Percentiles rank a stretch among this genome's conserved stretches.
Conservation (phyloP, 805 yeast species). For the Saccharomycopsis sp. region DNA sequence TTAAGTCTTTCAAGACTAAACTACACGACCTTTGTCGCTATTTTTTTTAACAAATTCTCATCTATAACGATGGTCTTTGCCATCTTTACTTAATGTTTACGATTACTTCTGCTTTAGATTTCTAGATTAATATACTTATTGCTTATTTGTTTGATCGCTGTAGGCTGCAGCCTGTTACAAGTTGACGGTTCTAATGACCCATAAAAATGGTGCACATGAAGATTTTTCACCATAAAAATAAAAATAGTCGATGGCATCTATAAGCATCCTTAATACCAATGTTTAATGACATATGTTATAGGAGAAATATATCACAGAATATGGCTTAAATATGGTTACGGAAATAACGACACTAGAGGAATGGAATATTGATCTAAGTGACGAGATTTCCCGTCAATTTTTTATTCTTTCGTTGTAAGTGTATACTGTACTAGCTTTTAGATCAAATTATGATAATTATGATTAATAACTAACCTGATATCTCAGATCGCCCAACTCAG, state of each 20-base stretch:
- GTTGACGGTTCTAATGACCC: background rate
- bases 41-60: background rate
- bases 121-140: background rate
- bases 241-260: background rate
- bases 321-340: background rate
- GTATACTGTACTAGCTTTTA: no score
- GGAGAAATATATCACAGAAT: background rate
- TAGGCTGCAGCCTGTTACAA: background rate
- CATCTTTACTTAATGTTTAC: background rate
- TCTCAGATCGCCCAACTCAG: background rate
- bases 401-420: background rate
- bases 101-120: background rate
- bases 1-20: background rate
- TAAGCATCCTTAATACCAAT: no score
- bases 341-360: slow-evolving; percentile 8
- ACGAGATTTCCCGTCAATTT: slow-evolving; percentile 1
- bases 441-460: no score
- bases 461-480: background rate
- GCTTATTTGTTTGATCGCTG: background rate
- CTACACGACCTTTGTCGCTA: background rate
- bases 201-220: background rate
- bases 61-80: background rate
- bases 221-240: background rate
- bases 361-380: slow-evolving; percentile 2
- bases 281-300: background rate